Evolutionary conservation across 2,329 filamentous ascomycete genomes (phyloP), one percentile per base, ranked within the genome.

Genomic region (Pseudopithomyces chartarum): DNA sequence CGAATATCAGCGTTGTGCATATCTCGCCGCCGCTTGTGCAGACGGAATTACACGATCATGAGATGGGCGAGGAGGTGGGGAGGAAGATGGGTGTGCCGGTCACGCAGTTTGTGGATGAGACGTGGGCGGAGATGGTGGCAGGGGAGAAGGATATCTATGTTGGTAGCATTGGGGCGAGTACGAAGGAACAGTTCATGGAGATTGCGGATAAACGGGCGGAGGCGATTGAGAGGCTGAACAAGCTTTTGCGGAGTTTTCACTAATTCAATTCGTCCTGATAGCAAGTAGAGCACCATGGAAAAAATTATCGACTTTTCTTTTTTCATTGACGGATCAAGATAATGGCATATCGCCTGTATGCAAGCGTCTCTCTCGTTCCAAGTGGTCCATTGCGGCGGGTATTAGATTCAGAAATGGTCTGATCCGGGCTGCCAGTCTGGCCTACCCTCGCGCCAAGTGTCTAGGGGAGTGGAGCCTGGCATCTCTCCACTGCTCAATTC

Each of bases 31-130:
- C 75, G 12, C 55, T 68, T 8, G 76, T 80, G 8, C 76, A 77
- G 60, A 77, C 82, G 2, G 83, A 85, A 68, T 64, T 85, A 38
- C 83, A 85, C 62, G 76, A 81, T 50, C 47, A 19, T 52, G 71
- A 76, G 43, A 71, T 80, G 57, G 79, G 79, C n/a, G 54, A 77
- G 22, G 73, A 79, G 15, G 62, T 66, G 6, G 81, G 81, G 3
- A 71, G 73, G 2, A 61, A 69, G 6, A 54, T 84, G 12, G 83
- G 81, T 2, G 84, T 85, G 79, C 81, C 82, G 2, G 52, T 83
- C 17, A 65, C 63, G 3, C 65, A 74, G 2, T 85, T 81, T 58
- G 76, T 72, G 1, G 74, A 83, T 0, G 77, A 79, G 29, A 74
- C 79, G 6, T 85, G 79, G 74, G 61, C 66, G 2, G 79, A 74